Percentiles rank a stretch among this genome's conserved stretches.
phyloP scores from a whole-genome alignment of 441 rosid genomes.

The Gossypium davidsonii region DNA sequence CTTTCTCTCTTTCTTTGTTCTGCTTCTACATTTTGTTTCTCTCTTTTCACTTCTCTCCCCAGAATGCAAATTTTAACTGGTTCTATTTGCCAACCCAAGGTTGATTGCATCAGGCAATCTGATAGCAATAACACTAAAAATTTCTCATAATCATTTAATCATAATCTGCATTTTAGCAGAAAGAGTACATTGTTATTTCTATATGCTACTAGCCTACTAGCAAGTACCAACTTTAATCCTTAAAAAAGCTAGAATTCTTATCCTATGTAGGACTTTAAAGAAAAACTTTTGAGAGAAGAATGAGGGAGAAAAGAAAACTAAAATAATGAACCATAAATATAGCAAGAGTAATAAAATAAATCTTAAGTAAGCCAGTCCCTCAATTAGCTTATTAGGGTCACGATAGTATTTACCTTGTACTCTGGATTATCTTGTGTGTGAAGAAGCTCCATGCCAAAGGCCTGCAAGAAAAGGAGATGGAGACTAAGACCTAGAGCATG shows the following conservation, averaged over 20 bases:
- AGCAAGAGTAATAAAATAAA: neutral
- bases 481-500: neutral
- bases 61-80: too few relatives aligned
- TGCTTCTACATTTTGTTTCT: too few relatives aligned
- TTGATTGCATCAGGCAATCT: neutral
- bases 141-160: too few relatives aligned
- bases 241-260: neutral
- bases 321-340: neutral
- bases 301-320: neutral
- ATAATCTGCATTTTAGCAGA: neutral
- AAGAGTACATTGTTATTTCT: neutral
- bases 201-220: neutral
- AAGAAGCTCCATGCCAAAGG: constrained; percentile 53
- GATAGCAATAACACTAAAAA: neutral
- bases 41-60: too few relatives aligned
- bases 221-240: neutral
- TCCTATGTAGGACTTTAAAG: neutral
- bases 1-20: too few relatives aligned
- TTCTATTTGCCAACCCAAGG: neutral
- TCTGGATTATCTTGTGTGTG: constrained; percentile 44
- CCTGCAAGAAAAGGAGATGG: constrained; percentile 20
- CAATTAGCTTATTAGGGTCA: neutral
- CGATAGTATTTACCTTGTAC: constrained; percentile 28
- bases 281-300: neutral
- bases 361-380: neutral